Conservation (phyloP, 2,329 filamentous ascomycete genomes). For the Trichoderma lentiforme region DNA sequence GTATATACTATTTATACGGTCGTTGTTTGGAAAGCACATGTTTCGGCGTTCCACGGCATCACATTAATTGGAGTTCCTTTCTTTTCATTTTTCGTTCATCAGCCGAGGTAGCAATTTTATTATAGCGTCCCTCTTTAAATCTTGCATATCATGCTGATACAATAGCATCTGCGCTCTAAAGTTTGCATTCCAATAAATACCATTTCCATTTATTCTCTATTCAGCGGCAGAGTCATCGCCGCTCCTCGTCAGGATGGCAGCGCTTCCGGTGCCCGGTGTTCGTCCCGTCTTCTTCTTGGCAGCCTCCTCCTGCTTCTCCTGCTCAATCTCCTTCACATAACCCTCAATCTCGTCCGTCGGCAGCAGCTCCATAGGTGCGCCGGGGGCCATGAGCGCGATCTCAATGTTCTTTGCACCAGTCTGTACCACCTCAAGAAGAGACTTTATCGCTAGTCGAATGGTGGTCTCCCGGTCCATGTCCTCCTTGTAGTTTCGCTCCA, state of each 20-base stretch:
- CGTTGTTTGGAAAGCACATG: conserved; percentile 18
- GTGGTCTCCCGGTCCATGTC: conserved; percentile 95
- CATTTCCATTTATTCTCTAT: conserved; percentile 25
- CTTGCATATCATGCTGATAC: conserved; percentile 38
- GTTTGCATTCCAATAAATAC: conserved; percentile 26
- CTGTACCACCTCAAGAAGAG: conserved; percentile 94
- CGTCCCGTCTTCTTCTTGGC: conserved; percentile 91
- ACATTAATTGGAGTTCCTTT: background rate
- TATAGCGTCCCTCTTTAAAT: conserved; percentile 26
- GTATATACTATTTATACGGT: background rate
- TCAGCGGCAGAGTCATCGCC: conserved; percentile 40
- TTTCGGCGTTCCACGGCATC: conserved; percentile 31
- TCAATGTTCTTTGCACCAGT: conserved; percentile 99
- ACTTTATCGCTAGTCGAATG: conserved; percentile 97
- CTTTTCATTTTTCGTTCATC: background rate
- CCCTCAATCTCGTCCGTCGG: conserved; percentile 93
- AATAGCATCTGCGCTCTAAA: conserved; percentile 30
- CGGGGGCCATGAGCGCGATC: conserved; percentile 96
- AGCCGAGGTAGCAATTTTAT: conserved; percentile 21
- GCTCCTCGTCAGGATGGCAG: conserved; percentile 70
- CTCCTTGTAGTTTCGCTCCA: conserved; percentile 98
- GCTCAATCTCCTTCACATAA: conserved; percentile 98
- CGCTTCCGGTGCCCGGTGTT: conserved; percentile 64
- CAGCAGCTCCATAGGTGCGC: conserved; percentile 87
- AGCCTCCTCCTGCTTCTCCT: conserved; percentile 98